These are phyloP conservation scores for Fistulifera pelliculosa DNA, from an alignment of 108 stramenopile species.

Conservation along the genomic window DNA sequence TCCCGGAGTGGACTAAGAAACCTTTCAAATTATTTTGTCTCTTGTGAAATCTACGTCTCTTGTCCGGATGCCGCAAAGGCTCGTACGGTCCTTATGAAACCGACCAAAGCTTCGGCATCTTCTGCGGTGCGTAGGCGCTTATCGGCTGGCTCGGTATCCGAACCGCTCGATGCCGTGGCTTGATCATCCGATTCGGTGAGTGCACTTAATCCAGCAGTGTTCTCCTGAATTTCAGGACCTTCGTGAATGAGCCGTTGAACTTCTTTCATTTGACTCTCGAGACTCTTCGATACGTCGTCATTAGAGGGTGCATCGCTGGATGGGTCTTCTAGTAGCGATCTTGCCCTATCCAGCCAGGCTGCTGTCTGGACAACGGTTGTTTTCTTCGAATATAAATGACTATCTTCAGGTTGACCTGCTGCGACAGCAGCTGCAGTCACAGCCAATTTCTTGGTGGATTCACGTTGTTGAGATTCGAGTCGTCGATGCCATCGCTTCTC, in stretches of 20 bases:
- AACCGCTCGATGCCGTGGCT: background rate
- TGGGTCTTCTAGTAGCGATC: constrained; percentile 31
- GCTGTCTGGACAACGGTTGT: constrained; percentile 48
- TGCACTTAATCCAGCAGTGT: constrained; percentile 28
- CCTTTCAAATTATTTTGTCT: no score
- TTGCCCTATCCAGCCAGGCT: constrained; percentile 66
- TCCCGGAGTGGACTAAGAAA: no score
- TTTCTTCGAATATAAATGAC: constrained; percentile 5
- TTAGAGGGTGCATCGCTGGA: background rate
- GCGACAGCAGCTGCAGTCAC: constrained; percentile 53
- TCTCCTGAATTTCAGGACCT: constrained; percentile 51
- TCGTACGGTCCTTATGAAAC: constrained; percentile 56
- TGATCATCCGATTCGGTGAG: background rate
- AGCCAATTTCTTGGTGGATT: constrained; percentile 57
- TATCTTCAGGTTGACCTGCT: constrained; percentile 7
- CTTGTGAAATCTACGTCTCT: constrained; percentile 4
- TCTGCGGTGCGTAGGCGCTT: constrained; percentile 44
- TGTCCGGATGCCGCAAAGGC: constrained; percentile 32
- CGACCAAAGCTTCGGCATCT: constrained; percentile 70
- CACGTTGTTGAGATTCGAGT: constrained; percentile 68
- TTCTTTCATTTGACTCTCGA: constrained; percentile 61
- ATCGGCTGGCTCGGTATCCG: constrained; percentile 22
- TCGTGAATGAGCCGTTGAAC: constrained; percentile 58
- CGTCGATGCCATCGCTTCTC: constrained; percentile 63
- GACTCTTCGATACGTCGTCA: constrained; percentile 11